These are phyloP conservation scores for Centella asiatica DNA, from an alignment of 129 eudicot genomes.

Conservation along the genomic window DNA sequence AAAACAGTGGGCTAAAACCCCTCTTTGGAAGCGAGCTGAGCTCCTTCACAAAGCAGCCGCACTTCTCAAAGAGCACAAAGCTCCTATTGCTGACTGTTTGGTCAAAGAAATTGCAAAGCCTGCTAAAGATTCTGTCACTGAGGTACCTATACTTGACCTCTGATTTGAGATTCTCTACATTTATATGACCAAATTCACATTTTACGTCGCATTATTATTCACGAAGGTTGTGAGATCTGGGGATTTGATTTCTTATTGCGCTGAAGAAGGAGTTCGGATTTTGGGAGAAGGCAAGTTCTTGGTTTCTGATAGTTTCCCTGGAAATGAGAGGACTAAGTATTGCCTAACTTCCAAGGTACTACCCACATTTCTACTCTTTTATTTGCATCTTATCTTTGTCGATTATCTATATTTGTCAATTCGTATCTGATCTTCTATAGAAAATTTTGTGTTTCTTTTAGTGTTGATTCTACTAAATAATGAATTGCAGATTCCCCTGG, in stretches of 20 bases:
- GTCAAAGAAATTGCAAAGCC: slow-evolving; percentile 96
- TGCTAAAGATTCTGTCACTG: slow-evolving; percentile 88
- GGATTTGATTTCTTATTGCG: slow-evolving; percentile 83
- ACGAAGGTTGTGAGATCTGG: slow-evolving; percentile 92
- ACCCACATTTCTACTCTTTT: slow-evolving; percentile 8
- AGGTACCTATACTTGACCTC: slow-evolving; percentile 56
- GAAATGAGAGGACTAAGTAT: slow-evolving; percentile 91
- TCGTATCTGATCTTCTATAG: no score
- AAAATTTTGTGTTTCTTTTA: no score
- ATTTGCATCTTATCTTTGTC: not conserved
- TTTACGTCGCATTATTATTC: no score
- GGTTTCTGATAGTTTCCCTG: slow-evolving; percentile 96
- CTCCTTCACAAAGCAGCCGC: slow-evolving; percentile 96
- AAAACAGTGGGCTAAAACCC: slow-evolving; percentile 92
- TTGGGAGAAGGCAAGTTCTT: slow-evolving; percentile 89
- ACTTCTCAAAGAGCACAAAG: slow-evolving; percentile 83
- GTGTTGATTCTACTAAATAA: not conserved
- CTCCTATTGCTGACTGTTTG: slow-evolving; percentile 86
- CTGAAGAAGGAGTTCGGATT: slow-evolving; percentile 94
- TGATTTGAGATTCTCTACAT: no score
- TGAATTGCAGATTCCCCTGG: slow-evolving; percentile 71
- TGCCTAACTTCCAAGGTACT: slow-evolving; percentile 98
- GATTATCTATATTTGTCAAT: no score
- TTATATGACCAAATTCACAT: no score
- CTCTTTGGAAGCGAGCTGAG: slow-evolving; percentile 98